Evolutionary conservation across 441 rosid species (phyloP), one percentile per base, ranked within the genome.

Genomic region (Bocquillonia castaneifolia): DNA sequence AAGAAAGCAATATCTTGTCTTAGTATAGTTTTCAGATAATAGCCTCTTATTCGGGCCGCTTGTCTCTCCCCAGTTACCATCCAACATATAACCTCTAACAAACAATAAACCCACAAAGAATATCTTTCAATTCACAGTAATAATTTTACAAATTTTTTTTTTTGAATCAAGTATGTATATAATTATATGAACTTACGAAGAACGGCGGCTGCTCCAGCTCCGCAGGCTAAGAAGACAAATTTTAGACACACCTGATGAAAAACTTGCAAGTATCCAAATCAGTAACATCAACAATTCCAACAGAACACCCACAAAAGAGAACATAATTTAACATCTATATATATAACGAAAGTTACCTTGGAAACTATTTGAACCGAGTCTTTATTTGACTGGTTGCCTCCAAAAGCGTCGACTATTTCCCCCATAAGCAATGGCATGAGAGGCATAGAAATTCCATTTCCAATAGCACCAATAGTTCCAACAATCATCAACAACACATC

Each of bases 51-150:
- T 59, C 92, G 72, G 0, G 90, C 84, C 7, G 98, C 87, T 68
- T 92, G 98, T 78, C 98, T 87, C 79, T 90, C 96, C 26, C 98
- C 98, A 17, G 93, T 84, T 55, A 88, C 80, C 91, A 88, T 92
- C 97, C 98, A 90, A 64, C 93, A 89, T 64, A 83, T 68, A 31
- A 90, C 90, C 89, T 92, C 98, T 91, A 83, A 20, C 66, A 71
- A 64, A 58, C 44, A 58, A 55, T 50, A 22, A 66, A 68, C n/a
- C n/a, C 10, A 26, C 34, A 34, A 13, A 28, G 29, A 31, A 29
- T 40, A 20, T 53, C 29, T 70, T 48, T 52, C 37, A 36, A 42
- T 57, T 55, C 37, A 0, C 54, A 51, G 62, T 48, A 18, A 39
- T 23, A 12, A 36, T 42, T 15, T 25, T n/a, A 22, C 5, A 23